These are phyloP conservation scores for Boletus rubroflammeus DNA, from an alignment of 768 basidiomycete species.

Conservation along the genomic window DNA sequence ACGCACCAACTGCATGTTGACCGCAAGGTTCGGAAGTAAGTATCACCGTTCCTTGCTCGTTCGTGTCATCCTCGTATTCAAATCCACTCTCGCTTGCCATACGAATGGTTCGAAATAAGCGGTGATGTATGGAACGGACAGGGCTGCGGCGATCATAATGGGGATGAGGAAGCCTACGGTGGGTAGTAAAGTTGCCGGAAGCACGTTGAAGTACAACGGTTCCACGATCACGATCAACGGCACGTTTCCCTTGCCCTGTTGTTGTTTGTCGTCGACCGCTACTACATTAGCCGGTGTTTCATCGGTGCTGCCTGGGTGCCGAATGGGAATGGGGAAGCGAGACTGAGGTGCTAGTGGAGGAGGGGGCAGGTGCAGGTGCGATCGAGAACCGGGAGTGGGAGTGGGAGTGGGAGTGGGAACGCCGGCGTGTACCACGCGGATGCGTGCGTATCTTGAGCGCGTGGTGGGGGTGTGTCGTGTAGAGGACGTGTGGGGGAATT, in stretches of 20 bases:
- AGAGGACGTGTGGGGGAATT: constrained; percentile 6
- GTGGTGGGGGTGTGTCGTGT: constrained; percentile 20
- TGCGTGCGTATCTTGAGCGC: constrained; percentile 52
- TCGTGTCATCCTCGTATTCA: background rate
- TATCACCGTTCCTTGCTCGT: constrained; percentile 22
- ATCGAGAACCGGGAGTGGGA: constrained; percentile 34
- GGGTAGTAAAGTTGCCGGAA: constrained; percentile 52
- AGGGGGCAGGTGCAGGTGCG: background rate
- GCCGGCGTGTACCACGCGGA: constrained; percentile 52
- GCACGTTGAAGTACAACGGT: constrained; percentile 53
- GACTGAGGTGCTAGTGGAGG: background rate
- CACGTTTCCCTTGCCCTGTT: constrained; percentile 22
- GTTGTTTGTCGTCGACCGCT: background rate
- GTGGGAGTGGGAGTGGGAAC: constrained; percentile 39
- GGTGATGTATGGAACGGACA: constrained; percentile 14
- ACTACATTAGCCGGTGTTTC: background rate
- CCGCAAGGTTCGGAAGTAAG: background rate
- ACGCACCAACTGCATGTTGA: constrained; percentile 27
- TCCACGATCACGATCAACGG: constrained; percentile 56
- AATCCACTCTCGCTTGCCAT: constrained; percentile 26
- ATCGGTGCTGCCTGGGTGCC: constrained; percentile 7
- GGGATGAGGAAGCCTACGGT: constrained; percentile 29
- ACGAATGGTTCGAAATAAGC: constrained; percentile 21
- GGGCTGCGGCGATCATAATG: constrained; percentile 25
- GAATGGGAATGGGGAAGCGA: background rate